Base-by-base conservation (phyloP, 495 filamentous ascomycete species). In the Lasiosphaeria hispida region DNA sequence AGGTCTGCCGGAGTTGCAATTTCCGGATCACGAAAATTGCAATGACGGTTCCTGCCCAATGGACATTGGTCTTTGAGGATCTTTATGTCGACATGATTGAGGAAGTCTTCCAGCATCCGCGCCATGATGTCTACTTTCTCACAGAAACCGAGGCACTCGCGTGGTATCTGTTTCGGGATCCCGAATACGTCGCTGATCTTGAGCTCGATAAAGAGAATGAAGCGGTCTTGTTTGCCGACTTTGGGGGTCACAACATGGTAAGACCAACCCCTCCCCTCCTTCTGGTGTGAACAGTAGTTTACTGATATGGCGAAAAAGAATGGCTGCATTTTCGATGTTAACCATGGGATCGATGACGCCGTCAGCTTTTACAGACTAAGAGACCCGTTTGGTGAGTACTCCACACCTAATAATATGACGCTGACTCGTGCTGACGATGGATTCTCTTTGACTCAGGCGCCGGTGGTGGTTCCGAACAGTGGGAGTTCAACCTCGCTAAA, bases 11-110 rank as follows among this genome's bases (percentile, higher is more conserved):
- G 0, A 10, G 10, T 2, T 6, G 2, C 0, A 3, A 10, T 1
- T 8, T 45, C n/a, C 17, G 15, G 10, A 55, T 55, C 19, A 23
- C 4, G 3, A 14, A 11, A 13, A 18, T 55, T 6, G 38, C 13
- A 10, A 19, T 55, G 13, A 35, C 52, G 1, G 38, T 45, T n/a
- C 52, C 52, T 2, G 52, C 23, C 9, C 38, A 44, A 5, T 55
- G 52, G 52, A 55, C 52, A 0, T n/a, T 44, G 8, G 52, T 44
- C 11, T 55, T 55, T 55, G 52, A 55, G 40, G 52, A 55, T 15
- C 17, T 34, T 3, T 55, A 55, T 19, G 2, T 13, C 8, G 17
- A 11, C 7, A 3, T 55, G 7, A 7, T 55, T 13, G n/a, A 4
- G 5, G 18, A 55, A 17, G 52, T 35, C 13, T 55, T 55, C 40